A percentile compares a stretch with the other conserved stretches of the same genome.
phyloP scores from a whole-genome alignment of 2,329 filamentous ascomycete species.

The Amphichorda felina region DNA sequence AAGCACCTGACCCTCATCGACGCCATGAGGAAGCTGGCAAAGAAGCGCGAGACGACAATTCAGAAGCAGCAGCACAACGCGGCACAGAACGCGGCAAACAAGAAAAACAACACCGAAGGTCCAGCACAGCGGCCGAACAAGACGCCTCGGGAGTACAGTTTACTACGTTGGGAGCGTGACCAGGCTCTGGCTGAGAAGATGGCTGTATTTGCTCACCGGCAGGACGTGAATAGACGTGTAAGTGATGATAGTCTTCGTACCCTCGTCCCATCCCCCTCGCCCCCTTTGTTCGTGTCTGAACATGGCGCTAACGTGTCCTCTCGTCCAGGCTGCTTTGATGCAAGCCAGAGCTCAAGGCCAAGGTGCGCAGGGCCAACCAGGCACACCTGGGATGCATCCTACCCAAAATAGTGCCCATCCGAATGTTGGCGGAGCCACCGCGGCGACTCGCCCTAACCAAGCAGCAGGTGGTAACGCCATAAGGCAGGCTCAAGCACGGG shows the following conservation, averaged over 20 bases:
- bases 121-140: conserved; percentile 44
- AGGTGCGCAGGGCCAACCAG: conserved; percentile 20
- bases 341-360: conserved; percentile 35
- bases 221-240: conserved; percentile 47
- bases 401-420: conserved; percentile 1
- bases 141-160: conserved; percentile 84
- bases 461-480: conserved; percentile 6
- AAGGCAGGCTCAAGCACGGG: conserved; percentile 34
- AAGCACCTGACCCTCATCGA: conserved; percentile 84
- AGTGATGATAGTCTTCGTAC: conserved; percentile 16
- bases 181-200: conserved; percentile 51
- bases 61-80: conserved; percentile 87
- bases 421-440: conserved; percentile 17
- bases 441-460: background rate
- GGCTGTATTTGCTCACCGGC: conserved; percentile 42
- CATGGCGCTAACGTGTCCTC: background rate
- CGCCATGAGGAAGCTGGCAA: conserved; percentile 87
- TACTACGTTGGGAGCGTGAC: conserved; percentile 79
- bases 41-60: conserved; percentile 75
- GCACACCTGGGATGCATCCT: background rate
- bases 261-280: no score
- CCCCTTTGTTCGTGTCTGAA: no score
- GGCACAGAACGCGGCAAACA: conserved; percentile 62
- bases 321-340: conserved; percentile 24
- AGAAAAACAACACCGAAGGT: conserved; percentile 63